A percentile compares a stretch with the other conserved stretches of the same genome.
Evolutionary conservation across 106 monocot species (phyloP).

Genomic region (Phalaenopsis aphrodite): DNA sequence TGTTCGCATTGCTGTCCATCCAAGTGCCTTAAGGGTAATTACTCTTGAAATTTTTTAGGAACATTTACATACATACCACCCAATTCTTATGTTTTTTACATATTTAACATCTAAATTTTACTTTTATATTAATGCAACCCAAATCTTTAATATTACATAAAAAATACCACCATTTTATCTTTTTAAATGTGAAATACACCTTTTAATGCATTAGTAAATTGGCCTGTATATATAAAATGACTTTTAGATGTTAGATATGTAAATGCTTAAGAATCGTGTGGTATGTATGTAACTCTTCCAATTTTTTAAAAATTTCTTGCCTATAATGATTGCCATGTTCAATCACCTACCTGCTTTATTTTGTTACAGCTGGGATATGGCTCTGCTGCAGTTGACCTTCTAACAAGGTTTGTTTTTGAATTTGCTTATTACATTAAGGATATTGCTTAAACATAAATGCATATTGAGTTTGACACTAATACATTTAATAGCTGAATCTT

Average conservation of each 20-base stretch:
- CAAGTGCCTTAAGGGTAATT: conserved; percentile 77
- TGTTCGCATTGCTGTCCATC: conserved; percentile 96
- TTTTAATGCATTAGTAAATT: too few relatives aligned
- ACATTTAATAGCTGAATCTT: not conserved
- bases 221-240: too few relatives aligned
- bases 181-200: too few relatives aligned
- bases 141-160: too few relatives aligned
- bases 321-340: not conserved
- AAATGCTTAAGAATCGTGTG: too few relatives aligned
- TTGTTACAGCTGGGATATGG: conserved; percentile 82
- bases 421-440: not conserved
- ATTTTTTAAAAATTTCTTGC: not conserved
- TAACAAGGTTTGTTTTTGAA: conserved; percentile 52
- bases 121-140: too few relatives aligned
- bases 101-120: too few relatives aligned
- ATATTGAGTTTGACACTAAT: not conserved
- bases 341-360: not conserved
- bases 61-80: too few relatives aligned
- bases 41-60: not conserved
- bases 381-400: conserved; percentile 72
- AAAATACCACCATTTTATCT: too few relatives aligned
- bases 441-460: not conserved
- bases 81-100: too few relatives aligned
- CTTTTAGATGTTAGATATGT: too few relatives aligned
- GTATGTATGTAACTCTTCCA: too few relatives aligned